Evolutionary conservation across 192 early-diverging fungal genomes (phyloP).

Genomic region (Mortierella claussenii): DNA sequence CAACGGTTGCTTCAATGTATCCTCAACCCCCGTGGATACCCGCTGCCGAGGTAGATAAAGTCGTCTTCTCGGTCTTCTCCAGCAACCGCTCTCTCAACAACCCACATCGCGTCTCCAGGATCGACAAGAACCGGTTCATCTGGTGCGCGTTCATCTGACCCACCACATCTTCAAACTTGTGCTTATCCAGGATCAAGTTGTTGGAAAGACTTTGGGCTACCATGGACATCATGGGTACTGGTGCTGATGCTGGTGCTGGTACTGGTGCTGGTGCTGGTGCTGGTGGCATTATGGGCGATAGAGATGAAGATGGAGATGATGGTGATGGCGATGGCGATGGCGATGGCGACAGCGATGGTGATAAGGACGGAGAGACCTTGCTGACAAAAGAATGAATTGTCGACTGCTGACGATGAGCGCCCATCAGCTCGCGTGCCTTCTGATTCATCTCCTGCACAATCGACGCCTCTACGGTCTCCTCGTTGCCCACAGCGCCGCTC

Average conservation of each 20-base stretch:
- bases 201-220: conserved; percentile 23
- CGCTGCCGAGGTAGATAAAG: no score
- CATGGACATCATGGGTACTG: not conserved
- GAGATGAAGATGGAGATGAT: conserved; percentile 19
- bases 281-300: not conserved
- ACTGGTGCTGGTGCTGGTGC: not conserved
- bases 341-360: no score
- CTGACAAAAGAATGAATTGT: not conserved
- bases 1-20: no score
- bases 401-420: not conserved
- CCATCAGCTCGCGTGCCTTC: conserved; percentile 13
- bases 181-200: conserved; percentile 50
- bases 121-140: conserved; percentile 62
- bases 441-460: conserved; percentile 37
- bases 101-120: conserved; percentile 66
- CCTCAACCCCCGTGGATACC: no score
- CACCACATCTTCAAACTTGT: conserved; percentile 51
- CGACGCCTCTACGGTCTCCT: not conserved
- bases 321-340: not conserved
- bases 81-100: conserved; percentile 50
- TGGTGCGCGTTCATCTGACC: conserved; percentile 63
- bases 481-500: not conserved
- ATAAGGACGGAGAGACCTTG: not conserved
- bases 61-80: conserved; percentile 43
- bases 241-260: not conserved